Evolutionary conservation across 257 asterid genomes (phyloP).

Genomic region (Solanum appendiculatum): DNA sequence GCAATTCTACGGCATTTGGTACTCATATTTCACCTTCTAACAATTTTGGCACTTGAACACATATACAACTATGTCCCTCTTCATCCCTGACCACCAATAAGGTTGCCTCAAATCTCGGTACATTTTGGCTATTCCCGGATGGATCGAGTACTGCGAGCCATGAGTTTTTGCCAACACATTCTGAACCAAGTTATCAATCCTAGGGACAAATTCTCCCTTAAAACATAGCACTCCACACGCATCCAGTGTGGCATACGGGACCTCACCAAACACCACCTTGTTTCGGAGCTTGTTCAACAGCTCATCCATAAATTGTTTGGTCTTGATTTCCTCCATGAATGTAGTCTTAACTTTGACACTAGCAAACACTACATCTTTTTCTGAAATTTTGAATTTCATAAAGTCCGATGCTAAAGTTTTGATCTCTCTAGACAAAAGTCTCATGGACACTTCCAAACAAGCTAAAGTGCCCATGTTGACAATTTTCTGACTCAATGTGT

Average conservation of each 20-base stretch:
- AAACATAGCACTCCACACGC: background rate
- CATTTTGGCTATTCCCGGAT: background rate
- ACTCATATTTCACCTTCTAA: background rate
- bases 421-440: background rate
- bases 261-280: background rate
- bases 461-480: background rate
- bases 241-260: too few relatives aligned
- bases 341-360: background rate
- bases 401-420: background rate
- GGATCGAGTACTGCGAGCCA: too few relatives aligned
- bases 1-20: too few relatives aligned
- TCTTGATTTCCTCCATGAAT: background rate
- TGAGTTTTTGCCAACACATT: too few relatives aligned
- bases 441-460: too few relatives aligned
- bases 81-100: background rate
- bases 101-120: background rate
- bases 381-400: too few relatives aligned
- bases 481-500: too few relatives aligned
- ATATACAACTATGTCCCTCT: background rate
- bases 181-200: background rate
- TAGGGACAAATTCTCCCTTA: background rate
- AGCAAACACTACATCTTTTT: background rate
- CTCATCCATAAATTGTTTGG: background rate
- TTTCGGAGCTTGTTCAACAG: background rate
- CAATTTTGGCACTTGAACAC: too few relatives aligned